Evolutionary conservation across 1,139 yeast species (phyloP).

Genomic region (Pichia sorboxylosa): DNA sequence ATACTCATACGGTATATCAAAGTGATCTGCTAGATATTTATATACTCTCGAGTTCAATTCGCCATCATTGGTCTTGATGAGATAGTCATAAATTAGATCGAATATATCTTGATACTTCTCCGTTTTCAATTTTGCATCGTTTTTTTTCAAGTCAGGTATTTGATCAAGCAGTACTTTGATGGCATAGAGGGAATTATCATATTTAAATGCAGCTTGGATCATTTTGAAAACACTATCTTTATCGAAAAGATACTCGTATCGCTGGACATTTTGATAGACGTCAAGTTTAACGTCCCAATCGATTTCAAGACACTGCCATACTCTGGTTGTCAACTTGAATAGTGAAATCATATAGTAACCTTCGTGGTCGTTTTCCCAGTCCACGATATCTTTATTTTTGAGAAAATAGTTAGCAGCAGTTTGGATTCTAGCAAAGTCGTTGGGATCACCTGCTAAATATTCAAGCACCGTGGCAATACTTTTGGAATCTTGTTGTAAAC

Average conservation of each 20-base stretch:
- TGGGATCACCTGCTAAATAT: conserved; percentile 12
- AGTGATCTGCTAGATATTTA: conserved; percentile 46
- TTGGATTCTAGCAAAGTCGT: conserved; percentile 14
- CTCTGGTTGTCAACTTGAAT: conserved; percentile 22
- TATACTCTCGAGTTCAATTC: conserved; percentile 38
- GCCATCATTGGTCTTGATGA: conserved; percentile 23
- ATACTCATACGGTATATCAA: conserved; percentile 47
- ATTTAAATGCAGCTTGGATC: conserved; percentile 20
- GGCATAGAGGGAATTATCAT: conserved; percentile 24
- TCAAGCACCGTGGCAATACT: conserved; percentile 21
- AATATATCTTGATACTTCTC: conserved; percentile 27
- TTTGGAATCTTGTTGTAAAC: conserved; percentile 17
- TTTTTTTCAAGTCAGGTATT: conserved; percentile 34
- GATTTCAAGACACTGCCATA: conserved; percentile 21
- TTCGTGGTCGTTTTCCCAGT: conserved; percentile 30
- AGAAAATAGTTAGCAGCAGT: conserved; percentile 27
- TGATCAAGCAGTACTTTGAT: conserved; percentile 51
- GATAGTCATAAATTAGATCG: conserved; percentile 35
- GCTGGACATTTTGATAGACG: conserved; percentile 26
- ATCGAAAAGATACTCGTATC: conserved; percentile 29
- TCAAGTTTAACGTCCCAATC: conserved; percentile 22
- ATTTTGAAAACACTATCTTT: conserved; percentile 36
- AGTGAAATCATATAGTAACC: conserved; percentile 23
- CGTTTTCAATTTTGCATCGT: conserved; percentile 10
- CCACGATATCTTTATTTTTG: conserved; percentile 29